Base-by-base conservation (phyloP, 129 eudicot genomes). In the Dittrichia graveolens region DNA sequence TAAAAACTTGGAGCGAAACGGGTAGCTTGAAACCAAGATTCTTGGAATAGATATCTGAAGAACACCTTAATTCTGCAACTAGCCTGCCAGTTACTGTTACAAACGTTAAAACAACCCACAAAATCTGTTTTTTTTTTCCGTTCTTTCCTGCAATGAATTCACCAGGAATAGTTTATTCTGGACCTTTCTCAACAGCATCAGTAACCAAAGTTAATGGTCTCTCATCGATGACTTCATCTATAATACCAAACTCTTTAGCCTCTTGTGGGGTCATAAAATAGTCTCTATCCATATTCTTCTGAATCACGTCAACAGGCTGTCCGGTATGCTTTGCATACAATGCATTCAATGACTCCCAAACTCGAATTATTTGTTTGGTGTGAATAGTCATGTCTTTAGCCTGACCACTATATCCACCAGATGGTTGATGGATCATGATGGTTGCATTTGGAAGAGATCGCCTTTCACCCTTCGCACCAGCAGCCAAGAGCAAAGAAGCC, bases 391-490 rank as follows among this genome's bases (percentile, higher is more conserved):
- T 65, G 74, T 91, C 97, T 81, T 86, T 86, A 13, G 97, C 96
- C 79, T 91, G 97, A 54, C 96, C 97, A 55, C 96, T 88, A 56
- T 88, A 86, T 54, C 96, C 97, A 49, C 96, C 97, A 7, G 97
- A 88, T 41, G 97, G 97, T 69, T 91, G 97, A 71, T 91, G 97
- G 79, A 91, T 78, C 97, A 91, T 91, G 65, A 91, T 72, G 7
- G 96, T 86, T 16, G 97, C 96, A 61, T 91, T 88, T 31, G 97
- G 97, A 71, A 91, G 97, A 67, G 96, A 60, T 40, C 85, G 75
- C 78, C 97, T 82, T 73, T 91, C 91, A 65, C 97, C 97, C 87
- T 91, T 91, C 3, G 97, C 84, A 46, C 97, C 97, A 79, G 93
- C 90, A 41, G 96, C 91, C 79, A 91, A 81, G 24, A 91, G 93